phyloP scores from a whole-genome alignment of 2,329 filamentous ascomycete species.

The Orbilia brochopaga region DNA sequence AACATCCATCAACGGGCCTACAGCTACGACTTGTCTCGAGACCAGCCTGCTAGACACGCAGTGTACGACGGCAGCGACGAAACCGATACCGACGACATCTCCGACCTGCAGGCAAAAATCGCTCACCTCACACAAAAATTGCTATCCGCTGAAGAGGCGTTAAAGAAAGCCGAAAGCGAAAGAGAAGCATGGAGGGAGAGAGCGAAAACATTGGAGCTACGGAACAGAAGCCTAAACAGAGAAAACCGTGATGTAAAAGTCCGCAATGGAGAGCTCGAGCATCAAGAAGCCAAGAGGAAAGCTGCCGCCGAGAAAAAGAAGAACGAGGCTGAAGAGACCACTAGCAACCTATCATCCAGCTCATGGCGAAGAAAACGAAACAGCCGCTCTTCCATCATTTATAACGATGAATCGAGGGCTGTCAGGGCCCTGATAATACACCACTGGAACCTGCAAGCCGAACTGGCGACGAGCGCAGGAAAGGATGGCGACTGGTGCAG shows the following conservation, averaged over 20 bases:
- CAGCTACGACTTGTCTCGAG: background rate
- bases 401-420: constrained; percentile 34
- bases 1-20: constrained; percentile 8
- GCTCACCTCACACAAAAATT: constrained; percentile 27
- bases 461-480: constrained; percentile 24
- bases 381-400: constrained; percentile 20
- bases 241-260: constrained; percentile 50
- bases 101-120: constrained; percentile 30
- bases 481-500: constrained; percentile 30
- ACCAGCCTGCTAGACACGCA: no score
- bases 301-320: constrained; percentile 14
- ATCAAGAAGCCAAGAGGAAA: constrained; percentile 20
- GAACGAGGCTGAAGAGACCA: background rate
- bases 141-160: constrained; percentile 31
- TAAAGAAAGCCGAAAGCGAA: constrained; percentile 50
- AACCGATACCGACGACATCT: constrained; percentile 15
- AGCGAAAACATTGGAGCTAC: constrained; percentile 42
- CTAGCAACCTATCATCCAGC: background rate
- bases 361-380: constrained; percentile 18
- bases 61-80: constrained; percentile 13
- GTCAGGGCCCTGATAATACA: constrained; percentile 34
- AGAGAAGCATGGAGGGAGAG: constrained; percentile 51
- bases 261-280: constrained; percentile 32
- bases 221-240: constrained; percentile 34
- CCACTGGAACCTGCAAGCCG: constrained; percentile 45